phyloP scores from a whole-genome alignment of 2,329 filamentous ascomycete species.

The Fusarium haematococcum region DNA sequence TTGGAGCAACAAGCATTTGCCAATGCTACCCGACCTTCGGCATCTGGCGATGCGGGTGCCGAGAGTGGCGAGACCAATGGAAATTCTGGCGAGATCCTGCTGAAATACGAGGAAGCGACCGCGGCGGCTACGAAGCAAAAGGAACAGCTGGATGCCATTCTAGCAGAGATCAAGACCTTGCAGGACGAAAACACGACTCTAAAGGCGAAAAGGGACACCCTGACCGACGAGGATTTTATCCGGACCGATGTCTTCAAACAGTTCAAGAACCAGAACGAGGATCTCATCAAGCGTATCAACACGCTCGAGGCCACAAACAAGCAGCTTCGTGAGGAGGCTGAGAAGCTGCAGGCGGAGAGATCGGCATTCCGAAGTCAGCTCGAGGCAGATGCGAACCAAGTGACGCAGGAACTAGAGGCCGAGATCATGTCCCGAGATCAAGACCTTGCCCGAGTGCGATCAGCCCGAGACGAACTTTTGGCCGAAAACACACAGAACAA shows the following conservation, averaged over 20 bases:
- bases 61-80: constrained; percentile 65
- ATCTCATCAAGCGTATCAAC: constrained; percentile 92
- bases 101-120: constrained; percentile 80
- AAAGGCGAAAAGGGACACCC: constrained; percentile 73
- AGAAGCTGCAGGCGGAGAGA: constrained; percentile 86
- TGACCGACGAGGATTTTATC: constrained; percentile 93
- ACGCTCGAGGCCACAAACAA: constrained; percentile 90
- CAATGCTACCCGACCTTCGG: constrained; percentile 67
- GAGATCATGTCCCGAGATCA: constrained; percentile 84
- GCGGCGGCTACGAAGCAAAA: constrained; percentile 86
- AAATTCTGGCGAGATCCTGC: constrained; percentile 75
- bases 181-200: constrained; percentile 84
- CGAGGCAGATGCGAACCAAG: constrained; percentile 80
- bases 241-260: constrained; percentile 94
- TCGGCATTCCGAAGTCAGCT: constrained; percentile 84
- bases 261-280: constrained; percentile 89
- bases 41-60: constrained; percentile 58
- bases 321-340: constrained; percentile 84
- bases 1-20: constrained; percentile 89
- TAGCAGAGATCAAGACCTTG: constrained; percentile 79
- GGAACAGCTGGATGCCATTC: constrained; percentile 83
- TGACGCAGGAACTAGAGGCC: constrained; percentile 82
- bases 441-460: constrained; percentile 87
- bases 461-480: constrained; percentile 84
- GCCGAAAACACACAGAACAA: constrained; percentile 86